phyloP scores from a whole-genome alignment of 2,329 filamentous ascomycete species.

The Nakataea oryzae region DNA sequence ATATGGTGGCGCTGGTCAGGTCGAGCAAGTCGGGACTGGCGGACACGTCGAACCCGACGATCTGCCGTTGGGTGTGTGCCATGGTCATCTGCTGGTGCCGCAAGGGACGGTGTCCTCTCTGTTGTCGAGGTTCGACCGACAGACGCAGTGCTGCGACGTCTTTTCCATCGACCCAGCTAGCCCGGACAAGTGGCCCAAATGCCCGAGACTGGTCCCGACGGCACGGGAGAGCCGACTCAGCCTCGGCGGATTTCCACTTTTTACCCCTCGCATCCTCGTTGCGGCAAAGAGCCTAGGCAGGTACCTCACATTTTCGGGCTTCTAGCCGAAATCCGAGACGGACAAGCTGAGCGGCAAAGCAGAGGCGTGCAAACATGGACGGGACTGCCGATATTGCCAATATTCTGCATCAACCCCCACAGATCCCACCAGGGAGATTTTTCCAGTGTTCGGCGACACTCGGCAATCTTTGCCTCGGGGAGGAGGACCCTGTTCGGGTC shows the following conservation, averaged over 20 bases:
- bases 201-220: too few species aligned
- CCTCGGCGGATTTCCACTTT: neutral
- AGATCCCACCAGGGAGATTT: too few species aligned
- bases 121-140: neutral
- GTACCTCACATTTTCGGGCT: too few species aligned
- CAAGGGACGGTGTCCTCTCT: neutral
- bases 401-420: too few species aligned
- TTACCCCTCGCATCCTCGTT: neutral
- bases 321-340: neutral
- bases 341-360: neutral
- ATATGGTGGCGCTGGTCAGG: neutral
- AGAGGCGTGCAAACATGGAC: too few species aligned
- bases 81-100: neutral
- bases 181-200: too few species aligned
- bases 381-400: too few species aligned
- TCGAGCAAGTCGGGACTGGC: neutral
- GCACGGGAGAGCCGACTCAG: neutral
- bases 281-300: too few species aligned
- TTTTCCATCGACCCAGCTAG: neutral
- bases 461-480: too few species aligned
- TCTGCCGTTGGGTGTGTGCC: neutral
- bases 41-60: neutral
- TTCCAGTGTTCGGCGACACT: too few species aligned
- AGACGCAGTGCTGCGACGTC: neutral
- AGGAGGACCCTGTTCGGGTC: too few species aligned